phyloP scores from a whole-genome alignment of 2,329 filamentous ascomycete genomes.

The Claviceps sp. region DNA sequence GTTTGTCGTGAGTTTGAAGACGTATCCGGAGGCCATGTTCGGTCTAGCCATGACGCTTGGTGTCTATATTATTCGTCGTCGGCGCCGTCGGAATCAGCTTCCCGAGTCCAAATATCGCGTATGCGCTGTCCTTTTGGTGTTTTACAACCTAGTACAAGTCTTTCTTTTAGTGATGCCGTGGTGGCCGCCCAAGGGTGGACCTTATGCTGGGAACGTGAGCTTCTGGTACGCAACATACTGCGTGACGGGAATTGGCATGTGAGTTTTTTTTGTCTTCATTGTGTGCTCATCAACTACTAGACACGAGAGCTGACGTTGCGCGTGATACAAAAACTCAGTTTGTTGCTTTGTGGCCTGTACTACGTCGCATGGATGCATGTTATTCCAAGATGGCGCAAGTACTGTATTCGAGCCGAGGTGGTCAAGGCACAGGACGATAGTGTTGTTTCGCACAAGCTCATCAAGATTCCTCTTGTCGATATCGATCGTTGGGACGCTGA shows the following conservation, averaged over 20 bases:
- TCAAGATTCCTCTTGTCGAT: conserved; percentile 38
- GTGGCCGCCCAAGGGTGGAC: conserved; percentile 51
- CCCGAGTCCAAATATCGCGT: conserved; percentile 36
- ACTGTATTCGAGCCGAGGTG: conserved; percentile 41
- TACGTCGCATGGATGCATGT: conserved; percentile 45
- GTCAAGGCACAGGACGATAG: conserved; percentile 33
- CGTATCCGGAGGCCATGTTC: conserved; percentile 48
- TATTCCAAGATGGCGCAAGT: conserved; percentile 38
- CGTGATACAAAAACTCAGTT: conserved; percentile 17
- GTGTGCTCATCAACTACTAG: neutral
- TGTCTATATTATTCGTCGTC: conserved; percentile 41
- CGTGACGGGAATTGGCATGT: conserved; percentile 50
- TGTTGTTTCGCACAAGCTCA: conserved; percentile 30
- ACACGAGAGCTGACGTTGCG: neutral
- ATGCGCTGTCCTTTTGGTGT: conserved; percentile 44
- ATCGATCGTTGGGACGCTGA: conserved; percentile 42
- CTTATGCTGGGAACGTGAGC: conserved; percentile 48
- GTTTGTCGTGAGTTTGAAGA: conserved; percentile 46
- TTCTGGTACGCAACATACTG: conserved; percentile 65
- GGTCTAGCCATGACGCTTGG: conserved; percentile 41
- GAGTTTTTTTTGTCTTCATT: conserved; percentile 19
- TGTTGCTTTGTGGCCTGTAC: conserved; percentile 40
- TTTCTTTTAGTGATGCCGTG: conserved; percentile 58
- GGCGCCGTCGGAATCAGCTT: conserved; percentile 21
- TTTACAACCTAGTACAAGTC: conserved; percentile 44